Evolutionary conservation across 2,329 filamentous ascomycete species (phyloP), one percentile per base, ranked within the genome.

Genomic region (Tolypocladium tropicale): DNA sequence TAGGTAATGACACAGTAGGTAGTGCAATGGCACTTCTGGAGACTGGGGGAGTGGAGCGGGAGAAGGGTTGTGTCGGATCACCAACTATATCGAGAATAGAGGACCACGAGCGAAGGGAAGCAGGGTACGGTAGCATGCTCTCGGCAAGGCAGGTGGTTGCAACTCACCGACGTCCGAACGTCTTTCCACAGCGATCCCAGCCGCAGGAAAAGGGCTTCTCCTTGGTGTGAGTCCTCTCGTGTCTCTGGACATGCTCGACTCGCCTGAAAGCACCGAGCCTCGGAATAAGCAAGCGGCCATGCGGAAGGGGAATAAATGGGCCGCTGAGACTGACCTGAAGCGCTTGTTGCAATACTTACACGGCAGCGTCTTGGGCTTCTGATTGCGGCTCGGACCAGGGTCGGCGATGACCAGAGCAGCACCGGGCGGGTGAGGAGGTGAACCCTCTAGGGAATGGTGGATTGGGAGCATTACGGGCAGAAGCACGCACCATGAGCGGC

Each of bases 221-320:
- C 64, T 84, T 84, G 62, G 82, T 85, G 69, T 85, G 82, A 36
- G 81, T 84, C 60, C 81, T 76, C 68, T 84, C 81, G 67, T 85
- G 82, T 65, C 82, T 76, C 68, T 84, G 81, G 54, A 85, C 80
- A 69, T 85, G 82, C 68, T 85, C 82, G 62, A 84, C 80, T 63
- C 82, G 80, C 68, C 81, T 83, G 70, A 57, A 61, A 36, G 49
- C 36, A 46, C 53, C 16, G 34, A 56, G 43, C 43, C 33, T 12
- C 39, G 30, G 53, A 48, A 62, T 65, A 55, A 66, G 62, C 57
- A 63, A 2, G 21, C 53, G 23, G 54, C 51, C 57, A 55, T 49
- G 49, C 37, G 32, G 21, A 36, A 54, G 43, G 51, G 21, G 21
- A 43, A 53, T 54, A 53, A 39, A 57, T 51, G 60, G 53, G 58